Conservation (phyloP, 2,329 filamentous ascomycete genomes). For the Colletotrichum tofieldiae region DNA sequence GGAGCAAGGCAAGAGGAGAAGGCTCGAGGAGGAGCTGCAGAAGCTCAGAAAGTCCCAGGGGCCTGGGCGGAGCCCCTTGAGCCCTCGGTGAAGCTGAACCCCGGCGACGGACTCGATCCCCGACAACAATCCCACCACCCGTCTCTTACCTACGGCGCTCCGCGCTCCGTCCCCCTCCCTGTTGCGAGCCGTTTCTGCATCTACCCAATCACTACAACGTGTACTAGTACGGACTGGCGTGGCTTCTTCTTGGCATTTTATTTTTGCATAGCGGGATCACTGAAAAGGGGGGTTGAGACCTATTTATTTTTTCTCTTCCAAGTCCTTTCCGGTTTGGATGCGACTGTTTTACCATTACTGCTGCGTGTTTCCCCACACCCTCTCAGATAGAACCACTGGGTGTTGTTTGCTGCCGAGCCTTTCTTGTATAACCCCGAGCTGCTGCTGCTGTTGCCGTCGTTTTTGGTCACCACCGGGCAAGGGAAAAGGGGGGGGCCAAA, state of each 20-base stretch:
- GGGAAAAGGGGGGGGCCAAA: not conserved
- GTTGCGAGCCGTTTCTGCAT: not conserved
- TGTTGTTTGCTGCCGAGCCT: not conserved
- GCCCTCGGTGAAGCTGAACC: slow-evolving; percentile 51
- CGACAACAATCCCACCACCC: not conserved
- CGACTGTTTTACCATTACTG: not conserved
- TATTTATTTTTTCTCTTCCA: not conserved
- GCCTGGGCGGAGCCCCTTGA: slow-evolving; percentile 61
- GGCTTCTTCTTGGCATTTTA: not conserved
- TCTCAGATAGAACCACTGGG: not conserved
- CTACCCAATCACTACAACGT: not conserved
- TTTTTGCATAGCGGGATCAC: slow-evolving; percentile 38
- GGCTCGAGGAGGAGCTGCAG: slow-evolving; percentile 66
- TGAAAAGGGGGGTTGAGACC: not conserved
- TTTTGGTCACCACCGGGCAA: slow-evolving; percentile 2
- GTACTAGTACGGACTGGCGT: slow-evolving; percentile 7
- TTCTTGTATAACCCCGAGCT: not conserved
- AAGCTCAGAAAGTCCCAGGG: slow-evolving; percentile 60
- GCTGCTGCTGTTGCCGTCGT: not conserved
- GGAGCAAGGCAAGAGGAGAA: slow-evolving; percentile 64
- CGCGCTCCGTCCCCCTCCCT: not conserved
- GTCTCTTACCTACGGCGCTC: not conserved
- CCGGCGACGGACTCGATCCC: not conserved
- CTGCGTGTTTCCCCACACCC: not conserved
- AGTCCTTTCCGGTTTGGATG: slow-evolving; percentile 18